Evolutionary conservation across 2,329 filamentous ascomycete species (phyloP).

Genomic region (Amauroascus niger): DNA sequence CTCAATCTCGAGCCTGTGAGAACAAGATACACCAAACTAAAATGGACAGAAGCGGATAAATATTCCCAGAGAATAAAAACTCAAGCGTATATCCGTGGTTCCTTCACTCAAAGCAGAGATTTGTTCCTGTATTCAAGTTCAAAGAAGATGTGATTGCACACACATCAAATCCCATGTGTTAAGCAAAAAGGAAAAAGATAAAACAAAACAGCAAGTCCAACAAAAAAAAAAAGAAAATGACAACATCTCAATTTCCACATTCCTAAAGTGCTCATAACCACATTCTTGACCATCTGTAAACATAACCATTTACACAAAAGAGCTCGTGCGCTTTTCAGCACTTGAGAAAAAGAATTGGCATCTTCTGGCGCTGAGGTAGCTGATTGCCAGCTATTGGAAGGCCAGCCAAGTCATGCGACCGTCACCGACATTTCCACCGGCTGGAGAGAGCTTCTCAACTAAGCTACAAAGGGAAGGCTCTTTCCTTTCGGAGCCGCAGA

Average conservation of each 20-base stretch:
- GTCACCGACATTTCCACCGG: neutral
- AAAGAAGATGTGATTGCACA: neutral
- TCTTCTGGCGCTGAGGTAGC: constrained; percentile 57
- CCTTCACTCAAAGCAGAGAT: neutral
- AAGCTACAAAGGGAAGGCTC: constrained; percentile 31
- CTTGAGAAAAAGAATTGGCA: constrained; percentile 80
- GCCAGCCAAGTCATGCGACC: constrained; percentile 30
- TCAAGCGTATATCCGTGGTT: neutral
- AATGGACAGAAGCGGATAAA: neutral
- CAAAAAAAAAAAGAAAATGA: neutral
- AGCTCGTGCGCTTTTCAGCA: constrained; percentile 80
- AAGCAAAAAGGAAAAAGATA: constrained; percentile 1
- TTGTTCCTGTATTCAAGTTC: neutral
- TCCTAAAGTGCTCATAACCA: neutral
- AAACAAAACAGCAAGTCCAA: constrained; percentile 4
- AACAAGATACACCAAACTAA: constrained; percentile 3
- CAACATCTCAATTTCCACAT: neutral
- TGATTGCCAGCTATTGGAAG: constrained; percentile 56
- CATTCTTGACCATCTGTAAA: neutral
- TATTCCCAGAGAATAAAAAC: neutral
- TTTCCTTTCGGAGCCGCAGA: constrained; percentile 74
- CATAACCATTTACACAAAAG: constrained; percentile 19
- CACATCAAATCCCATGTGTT: neutral
- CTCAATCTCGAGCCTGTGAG: constrained; percentile 10
- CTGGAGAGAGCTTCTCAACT: neutral